Base-by-base conservation (phyloP, 1,284 basidiomycete genomes). In the Peniophora sp. region DNA sequence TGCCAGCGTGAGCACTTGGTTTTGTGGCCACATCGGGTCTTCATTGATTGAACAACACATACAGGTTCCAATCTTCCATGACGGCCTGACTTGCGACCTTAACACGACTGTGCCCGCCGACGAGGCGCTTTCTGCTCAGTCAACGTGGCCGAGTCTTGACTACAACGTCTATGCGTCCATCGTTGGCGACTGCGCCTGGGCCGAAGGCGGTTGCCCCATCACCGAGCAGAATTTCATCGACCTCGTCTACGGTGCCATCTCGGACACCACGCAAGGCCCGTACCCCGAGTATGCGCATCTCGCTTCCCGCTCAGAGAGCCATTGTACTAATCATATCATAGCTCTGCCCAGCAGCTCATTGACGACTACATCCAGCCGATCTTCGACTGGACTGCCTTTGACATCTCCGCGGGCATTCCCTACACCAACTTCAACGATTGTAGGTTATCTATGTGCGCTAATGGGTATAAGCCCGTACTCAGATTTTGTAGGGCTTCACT, bases 221-320 rank as follows among this genome's bases (percentile, higher is more conserved):
- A 61, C 60, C 1, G 52, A 61, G 49, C 58, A 61, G 36, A 61
- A 61, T 50, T 61, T 56, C 45, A 55, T 59, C 46, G 59, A 61
- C 48, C 57, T 58, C 22, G 45, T 58, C 47, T 59, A 59, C 48
- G 50, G 56, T 12, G 44, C 55, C 14, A 50, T 61, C 46, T 52
- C 5, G 52, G 44, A 9, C 6, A 35, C 34, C 57, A 52, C 27
- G 5, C 6, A 12, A 6, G 27, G 27, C 27, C 27, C 27, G 5
- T 32, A 32, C 27, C 27, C 27, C 27, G 27, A 32, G 27, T 32
- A 32, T 6, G 27, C 27, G 12, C n/a, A n/a, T n/a, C n/a, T n/a
- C n/a, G n/a, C n/a, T 32, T 32, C 6, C 27, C 27, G 5, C 12
- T 32, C 12, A 32, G 6, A 12, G 27, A 6, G 27, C 27, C 12